Percentiles rank a stretch among this genome's conserved stretches.
Conservation (phyloP, 176 grass and related monocot species). For the Eragrostis nindensis region DNA sequence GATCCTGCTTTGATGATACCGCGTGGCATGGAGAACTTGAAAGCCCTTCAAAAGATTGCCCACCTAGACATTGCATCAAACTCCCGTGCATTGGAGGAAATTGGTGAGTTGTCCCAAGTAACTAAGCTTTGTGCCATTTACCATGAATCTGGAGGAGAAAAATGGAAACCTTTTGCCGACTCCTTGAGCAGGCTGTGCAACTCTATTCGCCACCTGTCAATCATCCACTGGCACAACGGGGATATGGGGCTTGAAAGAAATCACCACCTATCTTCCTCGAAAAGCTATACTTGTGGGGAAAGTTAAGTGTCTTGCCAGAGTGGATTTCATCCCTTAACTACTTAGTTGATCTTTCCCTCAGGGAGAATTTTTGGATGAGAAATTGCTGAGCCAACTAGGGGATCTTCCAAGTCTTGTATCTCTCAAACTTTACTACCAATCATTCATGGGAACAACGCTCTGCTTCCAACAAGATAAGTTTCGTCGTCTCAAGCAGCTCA, state of each 20-base stretch:
- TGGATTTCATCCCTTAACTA: conserved; percentile 8
- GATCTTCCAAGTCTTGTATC: conserved; percentile 23
- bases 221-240: neutral
- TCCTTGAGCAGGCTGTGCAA: neutral
- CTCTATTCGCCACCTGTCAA: neutral
- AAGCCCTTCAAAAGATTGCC: conserved; percentile 7
- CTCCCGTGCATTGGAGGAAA: neutral
- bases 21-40: neutral
- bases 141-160: neutral
- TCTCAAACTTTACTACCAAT: neutral
- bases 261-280: neutral
- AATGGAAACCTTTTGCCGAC: neutral
- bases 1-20: neutral
- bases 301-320: neutral
- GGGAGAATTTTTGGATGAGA: neutral
- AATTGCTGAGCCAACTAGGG: neutral
- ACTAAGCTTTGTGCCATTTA: conserved; percentile 10
- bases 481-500: neutral
- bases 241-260: neutral
- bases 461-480: neutral
- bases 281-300: neutral
- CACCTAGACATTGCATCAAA: neutral
- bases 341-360: neutral
- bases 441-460: neutral
- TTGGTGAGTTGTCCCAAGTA: neutral